Base-by-base conservation (phyloP, 1,284 basidiomycete genomes). In the Irpex sp. region DNA sequence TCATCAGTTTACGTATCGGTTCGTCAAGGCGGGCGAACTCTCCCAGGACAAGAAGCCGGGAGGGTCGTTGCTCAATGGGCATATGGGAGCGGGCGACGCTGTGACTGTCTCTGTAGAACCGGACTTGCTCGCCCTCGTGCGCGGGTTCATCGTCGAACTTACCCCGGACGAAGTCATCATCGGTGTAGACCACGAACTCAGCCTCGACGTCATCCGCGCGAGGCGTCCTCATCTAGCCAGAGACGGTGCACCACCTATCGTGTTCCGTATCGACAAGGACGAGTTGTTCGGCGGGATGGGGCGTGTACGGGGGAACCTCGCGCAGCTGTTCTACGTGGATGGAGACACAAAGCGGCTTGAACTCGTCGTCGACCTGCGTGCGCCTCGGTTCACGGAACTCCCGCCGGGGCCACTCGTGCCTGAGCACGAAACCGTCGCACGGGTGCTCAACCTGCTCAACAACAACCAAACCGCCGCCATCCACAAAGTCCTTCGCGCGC, bases 221-320 rank as follows among this genome's bases (percentile, higher is more conserved):
- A 81, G 85, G 3, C 66, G 13, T 58, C 55, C 56, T 57, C 66
- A 62, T 40, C 64, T 52, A 57, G 47, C 55, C 47, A 44, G 57
- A 66, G 68, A 61, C 26, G 51, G 51, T 13, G 64, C 64, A 8
- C 72, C 87, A 8, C 72, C 87, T 19, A 74, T 90, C 5, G 40
- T 5, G 11, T 98, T 96, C 77, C 85, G 96, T 26, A 89, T 99
- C 64, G 97, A 99, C 81, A 93, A 90, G 72, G 97, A 99, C 74
- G 97, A 99, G 74, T 78, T 98, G 51, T 85, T 87, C 6, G 86
- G 87, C 7, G 94, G 96, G 0, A 92, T 98, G 88, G 88, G 88
- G 54, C 84, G 93, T 37, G 88, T 98, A 69, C 85, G 97, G 5
- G 90, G 94, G 68, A 98, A 98, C 71, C 85, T 99, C 36, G 92